Conservation (phyloP, 1,284 basidiomycete genomes). For the Cutaneotrichosporon sp. region DNA sequence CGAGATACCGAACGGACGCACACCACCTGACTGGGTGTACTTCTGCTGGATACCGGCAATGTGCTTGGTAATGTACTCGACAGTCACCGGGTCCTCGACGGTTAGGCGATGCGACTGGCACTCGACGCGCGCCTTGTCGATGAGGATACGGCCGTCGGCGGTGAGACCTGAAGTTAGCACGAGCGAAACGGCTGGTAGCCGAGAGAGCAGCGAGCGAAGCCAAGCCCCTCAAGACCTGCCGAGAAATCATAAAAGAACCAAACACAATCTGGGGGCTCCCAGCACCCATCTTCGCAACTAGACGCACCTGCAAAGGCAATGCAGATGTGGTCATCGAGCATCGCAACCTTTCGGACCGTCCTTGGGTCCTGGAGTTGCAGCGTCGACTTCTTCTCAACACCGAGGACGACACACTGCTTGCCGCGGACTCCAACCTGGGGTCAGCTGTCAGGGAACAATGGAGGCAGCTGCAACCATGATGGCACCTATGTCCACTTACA, state of each 20-base stretch:
- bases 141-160: constrained; percentile 94
- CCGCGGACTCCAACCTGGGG: constrained; percentile 88
- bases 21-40: constrained; percentile 99
- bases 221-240: too few species aligned
- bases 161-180: constrained; percentile 67
- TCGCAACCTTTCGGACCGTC: constrained; percentile 95
- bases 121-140: constrained; percentile 96
- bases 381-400: constrained; percentile 98
- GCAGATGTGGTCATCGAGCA: constrained; percentile 97
- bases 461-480: too few species aligned
- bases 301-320: constrained; percentile 89
- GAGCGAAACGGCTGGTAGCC: too few species aligned
- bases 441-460: too few species aligned
- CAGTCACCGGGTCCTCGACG: constrained; percentile 95
- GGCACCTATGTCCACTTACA: too few species aligned
- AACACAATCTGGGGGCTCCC: too few species aligned
- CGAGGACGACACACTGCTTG: constrained; percentile 89
- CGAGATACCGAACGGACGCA: constrained; percentile 95
- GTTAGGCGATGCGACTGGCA: constrained; percentile 97
- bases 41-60: constrained; percentile 97
- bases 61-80: constrained; percentile 97
- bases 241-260: too few species aligned
- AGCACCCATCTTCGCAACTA: not conserved
- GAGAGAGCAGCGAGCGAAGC: too few species aligned
- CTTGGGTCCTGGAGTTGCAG: constrained; percentile 96